Evolutionary conservation across 2,329 filamentous ascomycete genomes (phyloP).

Genomic region (Huntiella savannae): DNA sequence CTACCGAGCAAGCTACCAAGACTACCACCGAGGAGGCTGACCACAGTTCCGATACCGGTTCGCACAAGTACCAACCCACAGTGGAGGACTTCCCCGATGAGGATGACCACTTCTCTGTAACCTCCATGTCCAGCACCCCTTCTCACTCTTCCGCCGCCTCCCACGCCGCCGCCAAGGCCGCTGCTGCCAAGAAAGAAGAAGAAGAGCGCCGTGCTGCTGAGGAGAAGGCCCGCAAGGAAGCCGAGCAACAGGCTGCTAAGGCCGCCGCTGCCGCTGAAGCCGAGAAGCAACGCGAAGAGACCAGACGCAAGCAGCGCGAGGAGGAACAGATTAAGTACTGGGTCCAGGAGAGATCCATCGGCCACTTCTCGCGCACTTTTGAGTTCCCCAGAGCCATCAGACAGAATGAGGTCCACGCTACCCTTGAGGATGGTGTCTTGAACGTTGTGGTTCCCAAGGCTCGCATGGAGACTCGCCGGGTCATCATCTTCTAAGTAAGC

Average conservation of each 20-base stretch:
- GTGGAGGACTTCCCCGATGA: conserved; percentile 38
- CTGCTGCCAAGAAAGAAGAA: conserved; percentile 1
- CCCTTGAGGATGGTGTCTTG: conserved; percentile 46
- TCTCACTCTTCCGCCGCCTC: conserved; percentile 14
- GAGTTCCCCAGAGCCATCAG: conserved; percentile 47
- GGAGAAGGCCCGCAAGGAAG: conserved; percentile 24
- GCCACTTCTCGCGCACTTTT: conserved; percentile 50
- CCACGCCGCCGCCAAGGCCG: conserved; percentile 13
- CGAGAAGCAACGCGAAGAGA: conserved; percentile 1
- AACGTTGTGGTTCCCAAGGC: conserved; percentile 47
- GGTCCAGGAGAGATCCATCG: conserved; percentile 46
- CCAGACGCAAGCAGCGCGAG: conserved; percentile 14
- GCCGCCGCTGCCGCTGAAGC: conserved; percentile 13
- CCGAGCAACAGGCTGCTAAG: conserved; percentile 15
- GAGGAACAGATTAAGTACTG: conserved; percentile 43
- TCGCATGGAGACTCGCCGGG: conserved; percentile 34
- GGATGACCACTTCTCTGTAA: conserved; percentile 15
- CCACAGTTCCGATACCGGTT: conserved; percentile 47
- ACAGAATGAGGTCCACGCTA: conserved; percentile 40
- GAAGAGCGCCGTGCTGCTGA: conserved; percentile 7
- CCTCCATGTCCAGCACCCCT: conserved; percentile 12
- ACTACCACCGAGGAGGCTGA: conserved; percentile 22
- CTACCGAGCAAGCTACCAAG: conserved; percentile 7
- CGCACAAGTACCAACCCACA: conserved; percentile 25
- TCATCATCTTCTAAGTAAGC: conserved; percentile 29